These are phyloP conservation scores for Aspergillus bombycis DNA, from an alignment of 2,329 filamentous ascomycete genomes.

Conservation along the genomic window DNA sequence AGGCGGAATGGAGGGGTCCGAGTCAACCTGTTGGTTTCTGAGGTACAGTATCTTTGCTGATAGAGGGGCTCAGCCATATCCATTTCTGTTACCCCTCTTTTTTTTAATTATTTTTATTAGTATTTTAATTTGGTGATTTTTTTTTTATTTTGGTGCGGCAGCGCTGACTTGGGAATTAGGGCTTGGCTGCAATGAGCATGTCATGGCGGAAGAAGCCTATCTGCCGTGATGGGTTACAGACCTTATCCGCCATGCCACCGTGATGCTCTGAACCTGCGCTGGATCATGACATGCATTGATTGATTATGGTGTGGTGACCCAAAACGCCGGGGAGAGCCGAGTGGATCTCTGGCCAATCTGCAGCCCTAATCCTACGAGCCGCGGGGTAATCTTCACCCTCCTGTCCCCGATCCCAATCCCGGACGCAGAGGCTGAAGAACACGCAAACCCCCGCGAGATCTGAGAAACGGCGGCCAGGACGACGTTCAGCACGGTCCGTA, in stretches of 20 bases:
- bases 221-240: conserved; percentile 1
- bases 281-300: not conserved
- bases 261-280: not conserved
- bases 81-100: not conserved
- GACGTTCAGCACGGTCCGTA: not conserved
- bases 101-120: not conserved
- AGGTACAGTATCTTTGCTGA: not conserved
- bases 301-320: conserved; percentile 1
- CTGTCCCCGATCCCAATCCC: not conserved
- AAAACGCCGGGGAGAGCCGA: not conserved
- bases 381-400: conserved; percentile 4
- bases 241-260: not conserved
- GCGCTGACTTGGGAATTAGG: not conserved
- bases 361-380: not conserved
- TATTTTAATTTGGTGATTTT: not conserved
- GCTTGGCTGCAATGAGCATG: not conserved
- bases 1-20: not conserved
- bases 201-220: not conserved
- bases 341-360: not conserved
- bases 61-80: conserved; percentile 2
- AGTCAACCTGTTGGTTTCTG: not conserved
- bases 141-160: not conserved
- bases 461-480: not conserved
- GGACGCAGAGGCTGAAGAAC: not conserved
- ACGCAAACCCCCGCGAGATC: not conserved